These are phyloP conservation scores for Hypoxylon fragiforme DNA, from an alignment of 495 filamentous ascomycete genomes.

Conservation along the genomic window DNA sequence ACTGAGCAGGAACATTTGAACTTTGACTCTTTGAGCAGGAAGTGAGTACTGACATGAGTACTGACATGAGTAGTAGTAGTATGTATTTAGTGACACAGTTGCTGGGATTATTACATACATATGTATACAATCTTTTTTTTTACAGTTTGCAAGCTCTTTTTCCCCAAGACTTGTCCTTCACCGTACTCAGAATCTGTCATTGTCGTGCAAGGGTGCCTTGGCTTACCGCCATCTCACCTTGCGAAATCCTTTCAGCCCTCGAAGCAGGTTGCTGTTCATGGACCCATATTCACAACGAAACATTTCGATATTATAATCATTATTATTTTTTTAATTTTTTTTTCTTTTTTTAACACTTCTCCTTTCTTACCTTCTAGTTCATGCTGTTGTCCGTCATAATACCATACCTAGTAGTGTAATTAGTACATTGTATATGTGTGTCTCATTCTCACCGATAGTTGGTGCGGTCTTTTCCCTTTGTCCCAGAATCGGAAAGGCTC, in stretches of 20 bases:
- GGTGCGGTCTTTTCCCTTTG: conserved; percentile 36
- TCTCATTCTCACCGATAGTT: conserved; percentile 46
- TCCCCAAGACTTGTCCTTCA: too few relatives aligned
- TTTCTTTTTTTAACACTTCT: too few relatives aligned
- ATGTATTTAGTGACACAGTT: too few relatives aligned
- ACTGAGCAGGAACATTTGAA: too few relatives aligned
- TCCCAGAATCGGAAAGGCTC: conserved; percentile 42
- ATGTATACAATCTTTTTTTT: neutral
- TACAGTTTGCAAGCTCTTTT: too few relatives aligned
- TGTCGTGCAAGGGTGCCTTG: conserved; percentile 27
- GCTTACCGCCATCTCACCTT: conserved; percentile 37
- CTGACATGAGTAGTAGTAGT: too few relatives aligned
- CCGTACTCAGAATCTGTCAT: conserved; percentile 28
- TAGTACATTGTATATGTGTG: conserved; percentile 40
- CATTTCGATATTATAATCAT: conserved; percentile 26
- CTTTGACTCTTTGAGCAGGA: too few relatives aligned
- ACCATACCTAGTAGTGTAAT: conserved; percentile 5
- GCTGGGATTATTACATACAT: conserved; percentile 16
- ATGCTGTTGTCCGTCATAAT: conserved; percentile 36
- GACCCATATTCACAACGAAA: conserved; percentile 28
- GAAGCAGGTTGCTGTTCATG: conserved; percentile 12
- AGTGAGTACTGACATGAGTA: too few relatives aligned
- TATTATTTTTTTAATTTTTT: too few relatives aligned
- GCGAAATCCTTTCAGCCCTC: conserved; percentile 35
- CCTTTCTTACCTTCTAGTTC: conserved; percentile 27